Evolutionary conservation across 2,329 filamentous ascomycete genomes (phyloP), one percentile per base, ranked within the genome.

Genomic region (Aspergillus melleus): DNA sequence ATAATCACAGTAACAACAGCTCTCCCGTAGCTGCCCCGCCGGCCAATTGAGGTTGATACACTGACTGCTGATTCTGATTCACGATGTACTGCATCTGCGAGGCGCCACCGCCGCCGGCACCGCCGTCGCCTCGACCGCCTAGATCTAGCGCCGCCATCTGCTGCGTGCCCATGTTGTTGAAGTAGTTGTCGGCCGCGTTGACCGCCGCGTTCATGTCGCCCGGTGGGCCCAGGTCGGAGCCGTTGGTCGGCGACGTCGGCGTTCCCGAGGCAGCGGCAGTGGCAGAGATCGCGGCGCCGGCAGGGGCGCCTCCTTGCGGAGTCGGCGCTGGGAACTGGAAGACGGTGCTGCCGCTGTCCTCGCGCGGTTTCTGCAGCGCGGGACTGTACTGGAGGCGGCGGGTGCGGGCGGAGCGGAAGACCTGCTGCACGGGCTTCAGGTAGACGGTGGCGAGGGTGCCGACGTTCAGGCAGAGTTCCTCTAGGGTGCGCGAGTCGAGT

Each of bases 391-490:
- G 83, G 2, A 99, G 83, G 58, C 88, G 88, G 22, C 92, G 85
- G 1, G 91, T 90, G 14, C 95, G 86, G 12, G 95, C 94, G 19
- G 89, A 89, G 59, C 95, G 89, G 83, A 99, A 99, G 10, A 99
- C 95, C 56, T 95, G 94, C 74, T 98, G 92, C 6, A 99, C 94
- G 3, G 95, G 95, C 76, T 99, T 99, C 53, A 99, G 86, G 76
- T 99, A 99, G 54, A 99, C 94, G 0, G 95, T 99, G 3, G 95
- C 95, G 3, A 99, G 84, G 0, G 95, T 98, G 65, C 95, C 95
- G 50, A 99, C 93, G 68, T 94, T 96, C 61, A 99, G 85, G 72
- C 95, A 98, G 86, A 99, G 94, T 75, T 99, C 95, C 77, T 99
- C 95, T 8, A 99, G 83, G 0, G 95, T 99, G 50, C 85, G 83